Evolutionary conservation across 2,329 filamentous ascomycete genomes (phyloP), one percentile per base, ranked within the genome.

Genomic region (Colletotrichum chlorophyti): DNA sequence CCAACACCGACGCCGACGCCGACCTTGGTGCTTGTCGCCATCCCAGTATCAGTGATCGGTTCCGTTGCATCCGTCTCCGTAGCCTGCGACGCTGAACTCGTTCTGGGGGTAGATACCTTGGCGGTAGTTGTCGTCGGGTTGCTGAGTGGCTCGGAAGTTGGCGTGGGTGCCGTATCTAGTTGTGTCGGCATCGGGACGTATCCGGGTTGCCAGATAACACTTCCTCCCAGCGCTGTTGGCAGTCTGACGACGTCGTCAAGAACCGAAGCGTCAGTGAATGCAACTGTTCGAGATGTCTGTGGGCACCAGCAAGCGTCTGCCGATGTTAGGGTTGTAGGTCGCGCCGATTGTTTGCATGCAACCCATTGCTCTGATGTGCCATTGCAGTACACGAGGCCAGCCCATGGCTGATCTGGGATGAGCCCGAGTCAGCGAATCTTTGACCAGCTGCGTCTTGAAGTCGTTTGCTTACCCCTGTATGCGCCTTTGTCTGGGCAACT

Each of bases 301-400:
- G 72, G 70, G 38, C 71, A 74, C 34, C 53, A 68, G 62, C 70
- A 74, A 4, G 58, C 63, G 12, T 69, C 66, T 6, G 69, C 64
- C 1, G 62, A 35, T 7, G 63, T 53, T 14, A 70, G 53, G 5
- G 68, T 66, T 3, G 48, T 41, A 1, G 66, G 60, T 6, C 58
- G 49, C 35, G 34, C 58, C 2, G 60, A 60, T 43, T 73, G 71
- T 14, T 61, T 58, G 59, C 73, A 75, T 17, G 66, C 66, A 14
- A 69, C 62, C 69, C 74, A 75, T 52, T 69, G 50, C 24, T 68
- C 57, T 2, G 65, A 66, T 3, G 65, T 69, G 61, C 64, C 64
- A 53, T 73, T 70, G 64, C 73, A 75, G 62, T 69, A 72, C 2
- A 68, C 68, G 14, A 75, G 66, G 1, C 70, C 72, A 6, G 70